Base-by-base conservation (phyloP, 495 filamentous ascomycete genomes). In the Daldinia grandis region DNA sequence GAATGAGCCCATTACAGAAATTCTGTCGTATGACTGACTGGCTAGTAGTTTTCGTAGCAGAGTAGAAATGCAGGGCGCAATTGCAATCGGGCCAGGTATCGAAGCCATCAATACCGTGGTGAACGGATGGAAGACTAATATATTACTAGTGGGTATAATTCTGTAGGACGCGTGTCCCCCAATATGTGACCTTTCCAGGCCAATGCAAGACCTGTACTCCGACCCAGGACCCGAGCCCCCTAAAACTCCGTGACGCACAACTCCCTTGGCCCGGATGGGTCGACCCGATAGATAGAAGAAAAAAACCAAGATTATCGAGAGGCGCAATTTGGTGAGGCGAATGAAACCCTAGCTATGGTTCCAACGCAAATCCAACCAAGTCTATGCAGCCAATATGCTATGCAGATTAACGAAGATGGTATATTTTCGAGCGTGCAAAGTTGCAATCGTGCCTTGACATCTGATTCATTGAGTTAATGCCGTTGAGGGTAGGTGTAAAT, bases 101-200 rank as follows among this genome's bases (percentile, higher is more conserved):
- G 42, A 67, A 54, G 58, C 54, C 58, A 72, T 63, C 37, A 49
- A 55, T 17, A 44, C 27, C n/a, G 28, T 40, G 19, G 5, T 31
- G 38, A 37, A 40, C 31, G 49, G 49, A 27, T 56, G 28, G 62
- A 64, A 55, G 15, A 62, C 31, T 55, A 65, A 64, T 73, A 73
- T 73, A 73, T 66, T 73, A 73, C 56, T 68, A 68, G 70, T 68
- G 70, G 70, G 70, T 73, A 73, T 73, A 73, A 73, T 73, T 73
- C 60, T 49, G 62, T 68, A 51, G 70, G 62, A 73, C 70, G 65
- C 70, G 70, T 68, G 70, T 64, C 70, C 65, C 60, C 51, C 70
- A 68, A 65, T 68, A 65, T 62, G 61, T 65, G 56, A 62, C 35
- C 42, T 62, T 56, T 27, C 42, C 37, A 61, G 40, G 64, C 57